Percentiles rank a stretch among this genome's conserved stretches.
Evolutionary conservation across 2,329 filamentous ascomycete genomes (phyloP).

Genomic region (Venturia aucupariae): DNA sequence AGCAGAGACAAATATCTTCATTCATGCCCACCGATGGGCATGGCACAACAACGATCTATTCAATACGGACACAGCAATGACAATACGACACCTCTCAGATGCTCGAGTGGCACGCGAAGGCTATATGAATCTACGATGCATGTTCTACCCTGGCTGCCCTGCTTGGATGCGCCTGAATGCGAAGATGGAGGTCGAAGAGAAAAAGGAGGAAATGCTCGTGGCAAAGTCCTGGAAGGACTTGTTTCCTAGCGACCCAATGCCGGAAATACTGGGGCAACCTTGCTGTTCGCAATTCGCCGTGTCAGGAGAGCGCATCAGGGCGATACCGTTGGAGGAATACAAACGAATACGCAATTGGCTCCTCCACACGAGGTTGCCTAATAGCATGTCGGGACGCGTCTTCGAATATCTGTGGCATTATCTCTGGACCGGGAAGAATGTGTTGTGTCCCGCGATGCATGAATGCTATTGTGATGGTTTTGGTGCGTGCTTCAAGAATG

Average conservation of each 20-base stretch:
- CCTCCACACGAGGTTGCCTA: slow-evolving; percentile 45
- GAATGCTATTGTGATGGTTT: slow-evolving; percentile 57
- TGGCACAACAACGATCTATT: slow-evolving; percentile 50
- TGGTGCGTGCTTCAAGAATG: slow-evolving; percentile 50
- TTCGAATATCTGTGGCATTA: slow-evolving; percentile 59
- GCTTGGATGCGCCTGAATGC: slow-evolving; percentile 43
- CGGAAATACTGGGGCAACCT: slow-evolving; percentile 46
- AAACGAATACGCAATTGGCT: slow-evolving; percentile 53
- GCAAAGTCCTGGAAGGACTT: slow-evolving; percentile 38
- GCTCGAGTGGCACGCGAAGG: slow-evolving; percentile 39
- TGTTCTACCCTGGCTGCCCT: slow-evolving; percentile 47
- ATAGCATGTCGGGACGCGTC: slow-evolving; percentile 48
- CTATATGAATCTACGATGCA: slow-evolving; percentile 48
- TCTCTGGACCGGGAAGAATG: slow-evolving; percentile 45
- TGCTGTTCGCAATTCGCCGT: slow-evolving; percentile 58
- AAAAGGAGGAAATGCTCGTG: slow-evolving; percentile 36
- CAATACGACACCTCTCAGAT: slow-evolving; percentile 37
- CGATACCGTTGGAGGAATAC: slow-evolving; percentile 44
- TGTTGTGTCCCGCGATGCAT: slow-evolving; percentile 44
- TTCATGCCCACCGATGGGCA: slow-evolving; percentile 49
- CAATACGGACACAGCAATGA: slow-evolving; percentile 34
- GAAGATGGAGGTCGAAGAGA: slow-evolving; percentile 26
- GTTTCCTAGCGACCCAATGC: slow-evolving; percentile 39
- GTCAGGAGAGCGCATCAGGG: slow-evolving; percentile 46
- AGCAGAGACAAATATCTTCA: slow-evolving; percentile 50